These are phyloP conservation scores for Psilocybe mexicana DNA, from an alignment of 1,284 basidiomycete genomes.

Conservation along the genomic window DNA sequence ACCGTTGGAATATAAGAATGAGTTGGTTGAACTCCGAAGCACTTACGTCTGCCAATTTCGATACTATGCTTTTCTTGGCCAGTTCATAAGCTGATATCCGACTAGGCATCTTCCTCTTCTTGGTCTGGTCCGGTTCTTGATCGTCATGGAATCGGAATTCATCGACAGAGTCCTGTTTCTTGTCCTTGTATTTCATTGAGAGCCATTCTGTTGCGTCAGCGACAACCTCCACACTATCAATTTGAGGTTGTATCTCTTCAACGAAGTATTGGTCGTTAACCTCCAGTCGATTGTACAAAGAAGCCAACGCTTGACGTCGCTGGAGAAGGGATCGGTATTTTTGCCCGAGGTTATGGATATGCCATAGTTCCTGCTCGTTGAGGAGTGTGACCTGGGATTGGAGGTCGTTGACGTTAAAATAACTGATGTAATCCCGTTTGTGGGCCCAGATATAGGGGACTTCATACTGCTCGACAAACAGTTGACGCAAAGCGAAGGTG, in stretches of 20 bases:
- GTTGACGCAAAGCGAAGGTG: conserved; percentile 76
- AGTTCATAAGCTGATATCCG: conserved; percentile 87
- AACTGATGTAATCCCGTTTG: conserved; percentile 87
- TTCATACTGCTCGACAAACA: conserved; percentile 89
- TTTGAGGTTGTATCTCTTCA: conserved; percentile 59
- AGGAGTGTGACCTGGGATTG: conserved; percentile 67
- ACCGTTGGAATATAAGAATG: not conserved
- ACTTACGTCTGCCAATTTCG: conserved; percentile 75
- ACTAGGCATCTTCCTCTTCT: conserved; percentile 81
- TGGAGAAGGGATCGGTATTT: conserved; percentile 85
- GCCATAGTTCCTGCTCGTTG: conserved; percentile 82
- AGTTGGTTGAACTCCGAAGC: not conserved
- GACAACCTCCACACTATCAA: conserved; percentile 85
- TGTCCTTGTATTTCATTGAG: conserved; percentile 80
- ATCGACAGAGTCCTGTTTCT: conserved; percentile 57
- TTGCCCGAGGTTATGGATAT: conserved; percentile 82
- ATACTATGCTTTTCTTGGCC: conserved; percentile 77
- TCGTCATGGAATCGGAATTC: conserved; percentile 74
- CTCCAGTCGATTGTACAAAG: conserved; percentile 66
- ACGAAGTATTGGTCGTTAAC: conserved; percentile 74
- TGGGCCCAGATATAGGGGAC: conserved; percentile 96
- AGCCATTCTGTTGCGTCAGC: conserved; percentile 94
- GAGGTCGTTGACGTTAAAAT: conserved; percentile 66
- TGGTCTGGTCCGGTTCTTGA: conserved; percentile 48
- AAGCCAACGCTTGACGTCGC: conserved; percentile 62